phyloP scores from a whole-genome alignment of 306 rosid genomes.

The Fragaria vesca region DNA sequence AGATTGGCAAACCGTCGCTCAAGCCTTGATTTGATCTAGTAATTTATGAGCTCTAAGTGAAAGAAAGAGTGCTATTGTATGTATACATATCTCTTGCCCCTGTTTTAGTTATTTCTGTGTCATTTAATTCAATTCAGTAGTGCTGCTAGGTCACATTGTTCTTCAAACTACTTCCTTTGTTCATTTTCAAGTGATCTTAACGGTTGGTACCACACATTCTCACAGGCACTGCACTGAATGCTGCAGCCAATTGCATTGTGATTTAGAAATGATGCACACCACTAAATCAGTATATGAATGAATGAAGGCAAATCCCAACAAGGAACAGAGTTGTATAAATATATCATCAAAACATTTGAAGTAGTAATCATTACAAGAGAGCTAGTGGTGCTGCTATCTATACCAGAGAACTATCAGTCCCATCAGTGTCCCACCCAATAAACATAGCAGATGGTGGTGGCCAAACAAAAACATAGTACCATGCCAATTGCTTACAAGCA shows the following conservation, averaged over 20 bases:
- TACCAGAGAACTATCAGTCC: neutral
- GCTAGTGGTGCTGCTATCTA: neutral
- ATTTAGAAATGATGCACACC: neutral
- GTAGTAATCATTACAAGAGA: neutral
- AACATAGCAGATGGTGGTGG: neutral
- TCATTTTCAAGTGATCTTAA: too few species aligned
- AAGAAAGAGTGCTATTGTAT: too few species aligned
- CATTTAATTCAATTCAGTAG: too few species aligned
- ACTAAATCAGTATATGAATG: neutral
- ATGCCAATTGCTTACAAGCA: neutral
- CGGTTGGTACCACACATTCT: too few species aligned
- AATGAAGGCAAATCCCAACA: neutral
- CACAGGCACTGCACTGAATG: too few species aligned
- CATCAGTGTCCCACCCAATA: neutral
- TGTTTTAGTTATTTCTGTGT: too few species aligned
- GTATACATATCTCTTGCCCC: neutral
- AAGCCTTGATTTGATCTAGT: neutral
- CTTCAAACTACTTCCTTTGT: too few species aligned
- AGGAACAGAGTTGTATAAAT: neutral
- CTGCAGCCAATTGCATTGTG: neutral
- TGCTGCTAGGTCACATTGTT: too few species aligned
- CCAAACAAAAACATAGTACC: neutral
- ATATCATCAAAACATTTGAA: neutral
- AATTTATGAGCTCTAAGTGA: neutral
- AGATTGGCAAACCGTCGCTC: slow-evolving; percentile 43